phyloP scores from a whole-genome alignment of 2,329 filamentous ascomycete genomes.

The Thielaviopsis euricoi region DNA sequence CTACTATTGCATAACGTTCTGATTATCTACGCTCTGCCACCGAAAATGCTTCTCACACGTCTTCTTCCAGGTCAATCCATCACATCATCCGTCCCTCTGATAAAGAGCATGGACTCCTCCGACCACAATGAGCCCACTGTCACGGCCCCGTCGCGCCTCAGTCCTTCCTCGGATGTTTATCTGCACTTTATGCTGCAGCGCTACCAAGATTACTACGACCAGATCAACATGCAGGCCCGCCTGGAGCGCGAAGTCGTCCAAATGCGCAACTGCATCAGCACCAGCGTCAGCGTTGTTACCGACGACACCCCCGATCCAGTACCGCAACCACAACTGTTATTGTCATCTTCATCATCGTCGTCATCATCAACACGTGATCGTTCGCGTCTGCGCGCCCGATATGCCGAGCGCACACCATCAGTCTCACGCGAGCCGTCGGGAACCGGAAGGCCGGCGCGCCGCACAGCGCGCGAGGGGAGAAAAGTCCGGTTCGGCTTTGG shows the following conservation, averaged over 20 bases:
- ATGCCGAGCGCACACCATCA: slow-evolving; percentile 5
- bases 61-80: neutral
- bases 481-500: slow-evolving; percentile 2
- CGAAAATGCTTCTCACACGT: neutral
- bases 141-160: neutral
- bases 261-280: neutral
- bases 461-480: neutral
- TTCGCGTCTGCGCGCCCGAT: neutral
- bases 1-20: neutral
- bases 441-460: neutral
- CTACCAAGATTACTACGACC: slow-evolving; percentile 9
- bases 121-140: neutral
- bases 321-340: no score
- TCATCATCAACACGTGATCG: neutral
- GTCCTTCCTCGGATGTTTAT: neutral
- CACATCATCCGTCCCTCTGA: neutral
- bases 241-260: slow-evolving; percentile 6
- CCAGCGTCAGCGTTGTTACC: neutral
- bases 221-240: neutral
- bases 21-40: neutral
- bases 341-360: no score
- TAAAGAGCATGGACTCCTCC: neutral
- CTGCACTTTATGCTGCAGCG: slow-evolving; percentile 8
- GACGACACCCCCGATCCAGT: neutral
- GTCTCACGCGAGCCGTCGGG: neutral